Conservation (phyloP, 192 early-diverging fungal genomes). For the Podila clonocystis region DNA sequence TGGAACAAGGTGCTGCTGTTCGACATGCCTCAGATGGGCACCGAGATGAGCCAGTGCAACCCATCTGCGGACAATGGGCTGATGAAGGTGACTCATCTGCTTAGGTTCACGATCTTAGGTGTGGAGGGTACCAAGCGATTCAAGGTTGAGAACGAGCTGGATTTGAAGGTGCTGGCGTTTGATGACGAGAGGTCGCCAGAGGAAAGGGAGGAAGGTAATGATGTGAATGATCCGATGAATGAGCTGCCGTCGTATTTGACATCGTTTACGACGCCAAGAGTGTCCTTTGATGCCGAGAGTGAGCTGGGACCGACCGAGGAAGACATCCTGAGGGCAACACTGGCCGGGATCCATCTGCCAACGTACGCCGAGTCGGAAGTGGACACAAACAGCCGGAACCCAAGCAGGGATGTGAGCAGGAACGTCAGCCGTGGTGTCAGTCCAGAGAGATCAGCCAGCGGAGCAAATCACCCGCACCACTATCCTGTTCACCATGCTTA, state of each 20-base stretch:
- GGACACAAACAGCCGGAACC: constrained; percentile 14
- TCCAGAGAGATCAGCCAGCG: background rate
- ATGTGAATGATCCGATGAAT: background rate
- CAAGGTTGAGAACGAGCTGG: constrained; percentile 26
- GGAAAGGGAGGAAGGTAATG: background rate
- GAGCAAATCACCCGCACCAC: background rate
- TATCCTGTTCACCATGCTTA: background rate
- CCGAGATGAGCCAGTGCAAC: constrained; percentile 30
- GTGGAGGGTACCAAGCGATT: constrained; percentile 13
- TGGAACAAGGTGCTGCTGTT: constrained; percentile 50
- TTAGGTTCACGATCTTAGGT: constrained; percentile 34
- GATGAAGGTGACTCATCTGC: constrained; percentile 28
- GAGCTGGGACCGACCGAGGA: constrained; percentile 20
- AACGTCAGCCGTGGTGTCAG: background rate
- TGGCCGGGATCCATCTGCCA: constrained; percentile 29
- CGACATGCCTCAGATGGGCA: constrained; percentile 37
- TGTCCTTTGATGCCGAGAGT: constrained; percentile 23
- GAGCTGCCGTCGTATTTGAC: constrained; percentile 41
- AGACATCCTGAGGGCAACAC: constrained; percentile 14
- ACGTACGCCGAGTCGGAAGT: constrained; percentile 48
- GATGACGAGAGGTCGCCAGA: constrained; percentile 25
- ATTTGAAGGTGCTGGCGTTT: constrained; percentile 26
- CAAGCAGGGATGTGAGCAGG: constrained; percentile 15
- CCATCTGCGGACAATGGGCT: constrained; percentile 32
- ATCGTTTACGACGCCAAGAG: constrained; percentile 28